Base-by-base conservation (phyloP, 2,329 filamentous ascomycete species). In the Colletotrichum gloeosporioides region DNA sequence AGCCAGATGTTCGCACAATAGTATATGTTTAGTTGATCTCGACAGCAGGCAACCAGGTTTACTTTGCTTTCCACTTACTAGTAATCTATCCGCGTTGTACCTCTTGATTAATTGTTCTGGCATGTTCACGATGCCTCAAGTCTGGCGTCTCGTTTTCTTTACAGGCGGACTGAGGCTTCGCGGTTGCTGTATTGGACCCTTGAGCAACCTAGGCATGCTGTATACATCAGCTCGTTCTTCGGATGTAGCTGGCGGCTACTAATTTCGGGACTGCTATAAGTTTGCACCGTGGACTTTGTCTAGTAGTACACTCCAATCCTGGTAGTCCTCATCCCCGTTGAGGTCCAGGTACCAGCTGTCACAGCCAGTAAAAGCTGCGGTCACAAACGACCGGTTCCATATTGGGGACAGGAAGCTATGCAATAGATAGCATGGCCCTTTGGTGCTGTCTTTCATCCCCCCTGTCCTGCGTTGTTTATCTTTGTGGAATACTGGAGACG, bases 181-280 rank as follows among this genome's bases (percentile, higher is more conserved):
- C 1, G 4, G 39, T 9, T 49, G 18, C 18, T 49, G 9, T n/a
- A 1, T 49, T 12, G 39, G 39, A 12, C 6, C 18, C 39, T n/a
- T 49, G 18, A 12, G 18, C 39, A 49, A 49, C 22, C 22, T 22
- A 22, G 18, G 18, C 39, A 3, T n/a, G 39, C 18, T 49, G 39
- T 49, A 12, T 12, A 12, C 3, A 2, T 49, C 39, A n/a, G 18
- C 2, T 49, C 39, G 13, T 32, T 32, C 32, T n/a, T 44, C 18
- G 18, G 18, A 1, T n/a, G 10, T 44, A n/a, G 18, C 6, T n/a
- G 1, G n/a, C 3, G 3, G 39, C 18, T 6, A 3, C 18, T 3
- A 18, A 18, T n/a, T n/a, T 49, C 12, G 3, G 3, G 39, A 18
- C 39, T 49, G 39, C 5, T 12, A n/a, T 12, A 4, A n/a, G 12